Evolutionary conservation across 2,329 filamentous ascomycete species (phyloP).

Genomic region (Cercospora nicotianae): DNA sequence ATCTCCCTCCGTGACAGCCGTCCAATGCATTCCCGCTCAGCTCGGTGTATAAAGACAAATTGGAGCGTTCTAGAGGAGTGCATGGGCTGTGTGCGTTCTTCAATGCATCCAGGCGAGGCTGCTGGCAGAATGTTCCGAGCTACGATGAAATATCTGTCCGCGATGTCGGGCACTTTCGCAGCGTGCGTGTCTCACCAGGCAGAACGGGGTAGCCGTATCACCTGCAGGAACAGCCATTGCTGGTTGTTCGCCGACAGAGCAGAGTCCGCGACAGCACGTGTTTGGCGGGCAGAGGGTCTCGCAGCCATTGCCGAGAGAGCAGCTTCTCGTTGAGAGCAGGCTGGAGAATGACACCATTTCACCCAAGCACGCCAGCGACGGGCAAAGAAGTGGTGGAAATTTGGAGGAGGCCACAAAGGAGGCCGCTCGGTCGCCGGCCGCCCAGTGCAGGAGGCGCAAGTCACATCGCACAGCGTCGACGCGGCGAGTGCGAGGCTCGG

Average conservation of each 20-base stretch:
- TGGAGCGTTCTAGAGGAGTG: background rate
- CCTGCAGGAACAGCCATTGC: background rate
- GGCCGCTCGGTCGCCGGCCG: conserved; percentile 8
- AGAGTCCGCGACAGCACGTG: background rate
- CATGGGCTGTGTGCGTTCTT: background rate
- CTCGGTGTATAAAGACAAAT: background rate
- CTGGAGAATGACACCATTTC: conserved; percentile 8
- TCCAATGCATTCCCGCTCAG: background rate
- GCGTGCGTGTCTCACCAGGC: background rate
- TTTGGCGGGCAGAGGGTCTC: background rate
- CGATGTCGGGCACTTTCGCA: conserved; percentile 4
- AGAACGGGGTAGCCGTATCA: background rate
- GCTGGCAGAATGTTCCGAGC: background rate
- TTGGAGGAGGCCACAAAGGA: background rate
- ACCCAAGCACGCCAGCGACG: background rate
- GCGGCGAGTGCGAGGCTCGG: background rate
- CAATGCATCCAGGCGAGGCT: background rate
- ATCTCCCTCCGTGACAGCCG: background rate
- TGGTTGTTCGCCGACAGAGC: background rate
- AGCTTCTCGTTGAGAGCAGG: background rate
- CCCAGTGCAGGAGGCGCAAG: background rate
- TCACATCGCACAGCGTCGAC: conserved; percentile 2
- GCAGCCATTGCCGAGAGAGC: background rate
- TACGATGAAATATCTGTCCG: background rate
- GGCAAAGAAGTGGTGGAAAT: conserved; percentile 10